Percentiles rank a stretch among this genome's conserved stretches.
phyloP scores from a whole-genome alignment of 768 basidiomycete genomes.

The Hydnum rufescens region DNA sequence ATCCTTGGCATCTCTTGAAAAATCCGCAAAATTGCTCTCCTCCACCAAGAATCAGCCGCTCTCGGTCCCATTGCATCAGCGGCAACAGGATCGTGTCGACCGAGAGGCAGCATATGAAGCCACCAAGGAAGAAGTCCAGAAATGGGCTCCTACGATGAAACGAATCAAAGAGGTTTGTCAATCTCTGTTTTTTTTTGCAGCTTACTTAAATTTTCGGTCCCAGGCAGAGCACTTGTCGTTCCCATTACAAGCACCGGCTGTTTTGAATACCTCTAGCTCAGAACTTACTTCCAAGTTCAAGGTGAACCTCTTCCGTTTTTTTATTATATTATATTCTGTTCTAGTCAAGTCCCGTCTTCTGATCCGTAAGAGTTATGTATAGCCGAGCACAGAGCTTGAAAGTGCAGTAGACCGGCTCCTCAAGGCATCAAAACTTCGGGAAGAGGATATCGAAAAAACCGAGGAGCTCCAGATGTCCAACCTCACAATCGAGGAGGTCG shows the following conservation, averaged over 20 bases:
- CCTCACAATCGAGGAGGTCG: constrained; percentile 70
- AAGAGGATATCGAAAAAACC: constrained; percentile 54
- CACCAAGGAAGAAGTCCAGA: constrained; percentile 79
- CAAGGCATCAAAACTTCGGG: constrained; percentile 60
- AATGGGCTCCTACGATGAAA: constrained; percentile 88
- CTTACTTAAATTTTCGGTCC: neutral
- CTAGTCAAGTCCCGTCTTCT: too few relatives aligned
- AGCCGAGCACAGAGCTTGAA: constrained; percentile 78
- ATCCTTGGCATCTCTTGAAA: constrained; percentile 43
- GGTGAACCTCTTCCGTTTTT: constrained; percentile 26
- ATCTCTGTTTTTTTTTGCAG: constrained; percentile 14
- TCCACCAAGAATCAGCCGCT: constrained; percentile 41
- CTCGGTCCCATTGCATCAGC: constrained; percentile 66
- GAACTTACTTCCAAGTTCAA: constrained; percentile 73
- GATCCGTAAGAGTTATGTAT: neutral
- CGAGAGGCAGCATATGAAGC: constrained; percentile 88
- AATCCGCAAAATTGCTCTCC: constrained; percentile 43
- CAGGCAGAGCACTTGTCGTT: constrained; percentile 79
- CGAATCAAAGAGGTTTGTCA: constrained; percentile 59
- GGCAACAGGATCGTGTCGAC: constrained; percentile 76
- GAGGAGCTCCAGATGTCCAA: constrained; percentile 76
- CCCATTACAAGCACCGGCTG: constrained; percentile 48
- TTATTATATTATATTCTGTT: too few relatives aligned
- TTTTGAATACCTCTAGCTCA: constrained; percentile 41
- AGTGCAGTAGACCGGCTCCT: constrained; percentile 65